Conservation (phyloP, 176 grass and related monocot species). For the Rhynchospora tenuis region DNA sequence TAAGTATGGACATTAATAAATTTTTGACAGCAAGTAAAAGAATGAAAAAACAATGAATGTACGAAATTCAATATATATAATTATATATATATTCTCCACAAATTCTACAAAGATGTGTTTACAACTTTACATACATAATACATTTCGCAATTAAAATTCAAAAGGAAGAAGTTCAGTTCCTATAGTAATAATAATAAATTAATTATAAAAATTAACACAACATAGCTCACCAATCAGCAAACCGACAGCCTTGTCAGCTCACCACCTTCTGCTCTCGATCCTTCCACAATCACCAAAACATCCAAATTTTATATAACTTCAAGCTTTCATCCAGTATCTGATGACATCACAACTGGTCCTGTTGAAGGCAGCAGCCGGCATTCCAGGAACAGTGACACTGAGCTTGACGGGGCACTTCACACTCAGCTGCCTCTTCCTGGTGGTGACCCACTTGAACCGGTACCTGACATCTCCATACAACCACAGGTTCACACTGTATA, state of each 20-base stretch:
- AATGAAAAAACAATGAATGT: neutral
- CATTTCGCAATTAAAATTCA: neutral
- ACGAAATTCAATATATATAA: neutral
- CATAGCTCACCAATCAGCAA: neutral
- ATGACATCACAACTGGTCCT: slow-evolving; percentile 9
- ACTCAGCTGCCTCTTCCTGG: slow-evolving; percentile 13
- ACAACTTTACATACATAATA: neutral
- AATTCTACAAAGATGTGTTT: neutral
- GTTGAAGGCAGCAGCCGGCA: neutral
- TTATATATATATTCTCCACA: neutral
- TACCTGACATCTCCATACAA: slow-evolving; percentile 23
- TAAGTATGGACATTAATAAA: too few relatives aligned
- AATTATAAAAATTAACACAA: neutral
- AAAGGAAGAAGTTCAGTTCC: neutral
- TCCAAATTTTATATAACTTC: neutral
- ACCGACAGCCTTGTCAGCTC: neutral
- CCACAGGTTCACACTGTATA: slow-evolving; percentile 25
- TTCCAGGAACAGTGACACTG: neutral
- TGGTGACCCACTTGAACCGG: slow-evolving; percentile 6
- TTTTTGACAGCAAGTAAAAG: neutral
- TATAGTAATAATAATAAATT: neutral
- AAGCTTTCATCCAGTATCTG: slow-evolving; percentile 24
- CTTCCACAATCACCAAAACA: neutral
- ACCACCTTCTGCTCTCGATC: neutral
- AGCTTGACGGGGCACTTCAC: slow-evolving; percentile 26